These are phyloP conservation scores for Aristolochia contorta DNA, from an alignment of 164 flowering plant species.

Conservation along the genomic window DNA sequence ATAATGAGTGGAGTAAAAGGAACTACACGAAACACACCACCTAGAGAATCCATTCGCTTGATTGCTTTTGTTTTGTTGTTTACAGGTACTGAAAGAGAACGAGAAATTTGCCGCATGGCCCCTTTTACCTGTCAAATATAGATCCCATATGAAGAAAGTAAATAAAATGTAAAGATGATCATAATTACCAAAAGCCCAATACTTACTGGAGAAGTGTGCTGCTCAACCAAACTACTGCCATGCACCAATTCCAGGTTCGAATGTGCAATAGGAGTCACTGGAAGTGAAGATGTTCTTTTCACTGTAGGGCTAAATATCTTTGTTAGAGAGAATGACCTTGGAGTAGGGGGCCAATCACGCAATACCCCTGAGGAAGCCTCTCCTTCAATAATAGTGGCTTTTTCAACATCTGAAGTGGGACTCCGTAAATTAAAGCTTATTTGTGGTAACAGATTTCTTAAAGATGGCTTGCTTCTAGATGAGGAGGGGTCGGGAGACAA, in stretches of 20 bases:
- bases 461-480: conserved; percentile 38
- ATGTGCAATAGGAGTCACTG: conserved; percentile 60
- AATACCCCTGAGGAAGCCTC: conserved; percentile 34
- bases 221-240: conserved; percentile 32
- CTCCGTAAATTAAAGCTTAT: conserved; percentile 56
- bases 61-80: conserved; percentile 34
- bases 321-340: conserved; percentile 57
- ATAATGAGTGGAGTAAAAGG: conserved; percentile 66
- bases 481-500: conserved; percentile 39
- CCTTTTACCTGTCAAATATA: conserved; percentile 38
- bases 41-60: conserved; percentile 56
- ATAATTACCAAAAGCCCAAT: conserved; percentile 1
- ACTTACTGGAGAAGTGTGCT: conserved; percentile 34
- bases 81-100: conserved; percentile 87
- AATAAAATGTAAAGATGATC: background rate
- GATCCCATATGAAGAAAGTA: conserved; percentile 2
- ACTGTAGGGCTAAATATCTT: conserved; percentile 49
- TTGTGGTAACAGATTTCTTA: conserved; percentile 53
- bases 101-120: conserved; percentile 34
- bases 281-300: conserved; percentile 71
- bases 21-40: conserved; percentile 54
- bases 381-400: conserved; percentile 45
- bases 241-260: conserved; percentile 72
- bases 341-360: conserved; percentile 24
- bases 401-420: conserved; percentile 50